Conservation (phyloP, 805 yeast species). For the Kuraishia piskuri region DNA sequence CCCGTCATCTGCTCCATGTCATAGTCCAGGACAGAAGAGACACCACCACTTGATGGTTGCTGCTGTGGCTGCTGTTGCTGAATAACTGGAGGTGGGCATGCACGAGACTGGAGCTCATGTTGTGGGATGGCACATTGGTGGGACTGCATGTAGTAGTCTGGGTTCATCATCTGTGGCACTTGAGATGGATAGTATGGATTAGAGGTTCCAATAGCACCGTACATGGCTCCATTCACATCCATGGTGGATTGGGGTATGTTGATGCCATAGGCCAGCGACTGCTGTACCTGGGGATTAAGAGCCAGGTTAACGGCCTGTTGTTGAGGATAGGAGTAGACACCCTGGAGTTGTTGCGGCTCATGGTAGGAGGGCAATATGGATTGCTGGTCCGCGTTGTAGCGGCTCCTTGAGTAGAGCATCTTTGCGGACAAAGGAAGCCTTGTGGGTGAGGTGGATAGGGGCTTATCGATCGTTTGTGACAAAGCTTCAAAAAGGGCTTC, state of each 20-base stretch:
- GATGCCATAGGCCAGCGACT: conserved; percentile 7
- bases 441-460: neutral
- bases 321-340: neutral
- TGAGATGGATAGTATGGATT: conserved; percentile 2
- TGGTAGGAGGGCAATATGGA: neutral
- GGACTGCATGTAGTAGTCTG: conserved; percentile 7
- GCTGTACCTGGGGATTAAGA: conserved; percentile 1
- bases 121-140: neutral
- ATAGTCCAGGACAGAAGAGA: conserved; percentile 69
- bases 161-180: conserved; percentile 5
- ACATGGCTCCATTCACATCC: conserved; percentile 6
- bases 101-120: neutral
- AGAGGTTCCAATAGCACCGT: neutral
- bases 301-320: neutral
- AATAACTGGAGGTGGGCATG: conserved; percentile 14
- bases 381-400: neutral
- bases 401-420: conserved; percentile 2
- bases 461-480: neutral
- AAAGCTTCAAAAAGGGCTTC: neutral
- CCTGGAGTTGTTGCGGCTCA: neutral
- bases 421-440: neutral
- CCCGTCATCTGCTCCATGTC: conserved; percentile 72
- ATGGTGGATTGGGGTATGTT: conserved; percentile 5
- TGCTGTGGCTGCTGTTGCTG: conserved; percentile 26
- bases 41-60: conserved; percentile 52